Evolutionary conservation across 2,329 filamentous ascomycete genomes (phyloP).

Genomic region (Coniochaeta prunicola): DNA sequence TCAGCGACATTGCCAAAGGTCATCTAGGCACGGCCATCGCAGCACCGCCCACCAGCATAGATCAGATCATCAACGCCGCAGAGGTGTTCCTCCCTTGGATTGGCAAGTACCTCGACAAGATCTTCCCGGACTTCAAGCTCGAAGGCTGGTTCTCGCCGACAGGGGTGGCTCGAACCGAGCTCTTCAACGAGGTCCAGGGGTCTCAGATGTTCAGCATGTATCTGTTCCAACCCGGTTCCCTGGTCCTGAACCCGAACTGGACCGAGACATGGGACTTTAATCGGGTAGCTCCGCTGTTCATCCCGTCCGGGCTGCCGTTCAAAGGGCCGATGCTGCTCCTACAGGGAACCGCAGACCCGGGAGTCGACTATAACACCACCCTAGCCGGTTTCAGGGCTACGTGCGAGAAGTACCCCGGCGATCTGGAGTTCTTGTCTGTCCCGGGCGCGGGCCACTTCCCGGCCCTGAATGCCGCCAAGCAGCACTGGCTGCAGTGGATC

Average conservation of each 20-base stretch:
- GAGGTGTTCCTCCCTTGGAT: no score
- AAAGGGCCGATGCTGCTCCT: not conserved
- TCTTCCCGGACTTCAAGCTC: not conserved
- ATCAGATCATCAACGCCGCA: no score
- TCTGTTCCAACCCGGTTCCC: not conserved
- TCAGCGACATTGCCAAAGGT: not conserved
- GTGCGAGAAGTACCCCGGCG: not conserved
- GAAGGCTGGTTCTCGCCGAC: not conserved
- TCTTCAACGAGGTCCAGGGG: not conserved
- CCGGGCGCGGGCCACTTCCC: not conserved
- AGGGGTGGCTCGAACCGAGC: not conserved
- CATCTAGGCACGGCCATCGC: not conserved
- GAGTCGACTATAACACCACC: not conserved
- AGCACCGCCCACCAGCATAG: not conserved
- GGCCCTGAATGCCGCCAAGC: not conserved
- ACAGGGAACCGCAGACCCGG: not conserved
- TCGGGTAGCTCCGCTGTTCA: not conserved
- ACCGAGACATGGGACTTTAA: not conserved
- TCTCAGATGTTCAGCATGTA: not conserved
- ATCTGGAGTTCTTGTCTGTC: not conserved
- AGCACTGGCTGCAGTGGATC: not conserved
- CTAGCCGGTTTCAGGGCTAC: not conserved
- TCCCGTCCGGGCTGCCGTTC: not conserved
- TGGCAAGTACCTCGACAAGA: not conserved
- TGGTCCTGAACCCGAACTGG: not conserved